A percentile compares a stretch with the other conserved stretches of the same genome.
These are phyloP conservation scores for Euphorbia schlechtendalii DNA, from an alignment of 441 rosid species.

Conservation along the genomic window DNA sequence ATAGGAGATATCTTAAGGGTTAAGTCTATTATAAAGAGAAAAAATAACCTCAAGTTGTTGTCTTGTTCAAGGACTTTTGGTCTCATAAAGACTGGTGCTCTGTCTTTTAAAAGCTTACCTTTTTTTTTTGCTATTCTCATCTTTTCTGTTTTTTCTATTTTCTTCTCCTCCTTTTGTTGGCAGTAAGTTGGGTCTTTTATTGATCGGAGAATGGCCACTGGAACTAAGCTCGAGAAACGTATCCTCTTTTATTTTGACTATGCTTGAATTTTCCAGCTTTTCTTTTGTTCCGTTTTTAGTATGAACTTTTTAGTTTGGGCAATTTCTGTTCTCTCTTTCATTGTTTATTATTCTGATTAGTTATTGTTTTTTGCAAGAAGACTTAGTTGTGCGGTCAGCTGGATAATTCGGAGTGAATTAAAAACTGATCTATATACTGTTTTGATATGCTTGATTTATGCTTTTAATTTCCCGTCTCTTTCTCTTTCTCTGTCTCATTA, in stretches of 20 bases:
- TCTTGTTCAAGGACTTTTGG: not conserved
- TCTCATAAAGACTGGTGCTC: not conserved
- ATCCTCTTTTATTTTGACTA: not conserved
- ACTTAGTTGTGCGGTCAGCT: too few relatives aligned
- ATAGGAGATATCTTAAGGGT: not conserved
- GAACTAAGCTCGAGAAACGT: constrained; percentile 25
- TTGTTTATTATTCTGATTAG: not conserved
- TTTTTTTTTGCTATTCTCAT: too few relatives aligned
- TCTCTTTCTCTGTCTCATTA: not conserved
- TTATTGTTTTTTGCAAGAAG: not conserved
- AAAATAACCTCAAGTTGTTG: not conserved
- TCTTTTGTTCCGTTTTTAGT: not conserved
- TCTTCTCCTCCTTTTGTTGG: constrained; percentile 3
- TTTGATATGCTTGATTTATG: not conserved
- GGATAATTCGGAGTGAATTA: not conserved
- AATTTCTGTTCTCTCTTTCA: not conserved
- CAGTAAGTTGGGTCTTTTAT: constrained; percentile 13
- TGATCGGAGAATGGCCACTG: constrained; percentile 28
- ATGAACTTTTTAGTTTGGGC: not conserved
- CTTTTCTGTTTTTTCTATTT: not conserved
- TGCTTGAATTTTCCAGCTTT: not conserved
- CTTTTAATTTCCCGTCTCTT: too few relatives aligned
- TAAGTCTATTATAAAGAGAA: not conserved
- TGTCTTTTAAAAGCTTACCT: not conserved
- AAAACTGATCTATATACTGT: not conserved